phyloP scores from a whole-genome alignment of 2,329 filamentous ascomycete genomes.

The Colletotrichum spaethianum region DNA sequence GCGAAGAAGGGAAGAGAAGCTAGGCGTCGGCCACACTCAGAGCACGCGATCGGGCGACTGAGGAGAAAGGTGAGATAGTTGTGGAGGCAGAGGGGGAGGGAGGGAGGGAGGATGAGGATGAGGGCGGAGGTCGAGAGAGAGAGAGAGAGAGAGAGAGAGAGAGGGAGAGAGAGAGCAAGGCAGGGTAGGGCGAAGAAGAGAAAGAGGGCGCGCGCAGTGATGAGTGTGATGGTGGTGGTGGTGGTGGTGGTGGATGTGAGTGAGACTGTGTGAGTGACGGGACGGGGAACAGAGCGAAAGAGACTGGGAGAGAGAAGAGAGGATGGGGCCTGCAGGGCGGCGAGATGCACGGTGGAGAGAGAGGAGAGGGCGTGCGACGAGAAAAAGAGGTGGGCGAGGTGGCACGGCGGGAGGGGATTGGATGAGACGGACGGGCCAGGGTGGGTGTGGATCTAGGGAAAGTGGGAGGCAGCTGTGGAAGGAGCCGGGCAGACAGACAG shows the following conservation, averaged over 20 bases:
- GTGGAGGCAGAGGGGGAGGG: conserved; percentile 5
- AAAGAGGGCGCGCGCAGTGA: conserved; percentile 19
- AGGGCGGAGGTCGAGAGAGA: conserved; percentile 14
- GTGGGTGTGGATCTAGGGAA: conserved; percentile 25
- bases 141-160: conserved; percentile 3
- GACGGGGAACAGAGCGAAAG: conserved; percentile 15
- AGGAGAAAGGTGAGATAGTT: conserved; percentile 1
- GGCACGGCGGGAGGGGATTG: conserved; percentile 16
- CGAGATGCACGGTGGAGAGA: conserved; percentile 36
- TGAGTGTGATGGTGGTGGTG: conserved; percentile 18
- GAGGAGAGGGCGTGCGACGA: conserved; percentile 24
- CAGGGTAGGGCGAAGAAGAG: conserved; percentile 8
- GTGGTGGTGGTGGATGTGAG: conserved; percentile 18
- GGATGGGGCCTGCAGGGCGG: conserved; percentile 41
- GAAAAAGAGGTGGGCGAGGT: conserved; percentile 6
- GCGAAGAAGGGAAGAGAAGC: neutral
- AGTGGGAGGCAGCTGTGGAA: conserved; percentile 24
- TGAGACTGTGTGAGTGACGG: conserved; percentile 23
- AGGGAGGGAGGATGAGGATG: conserved; percentile 7
- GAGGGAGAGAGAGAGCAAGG: conserved; percentile 1
- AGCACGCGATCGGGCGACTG: conserved; percentile 1
- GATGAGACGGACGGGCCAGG: neutral
- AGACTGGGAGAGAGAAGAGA: conserved; percentile 39
- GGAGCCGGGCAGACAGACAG: conserved; percentile 16
- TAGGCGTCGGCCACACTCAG: neutral